A percentile compares a stretch with the other conserved stretches of the same genome.
Conservation (phyloP, 2,329 filamentous ascomycete genomes). For the Hymenoscyphus fraxineus region DNA sequence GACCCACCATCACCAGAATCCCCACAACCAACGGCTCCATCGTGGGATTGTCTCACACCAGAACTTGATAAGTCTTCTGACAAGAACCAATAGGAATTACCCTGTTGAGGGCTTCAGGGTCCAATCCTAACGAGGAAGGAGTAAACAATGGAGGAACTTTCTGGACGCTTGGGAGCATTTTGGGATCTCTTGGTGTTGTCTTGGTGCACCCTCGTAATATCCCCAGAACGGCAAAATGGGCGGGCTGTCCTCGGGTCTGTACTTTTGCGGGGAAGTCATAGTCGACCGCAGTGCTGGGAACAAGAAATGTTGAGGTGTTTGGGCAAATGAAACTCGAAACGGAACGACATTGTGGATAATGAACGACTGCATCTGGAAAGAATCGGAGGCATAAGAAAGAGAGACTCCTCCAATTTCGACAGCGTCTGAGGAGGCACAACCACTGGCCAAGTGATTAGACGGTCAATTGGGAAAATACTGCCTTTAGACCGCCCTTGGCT, state of each 20-base stretch:
- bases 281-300: neutral
- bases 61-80: neutral
- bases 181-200: conserved; percentile 15
- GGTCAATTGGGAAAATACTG: conserved; percentile 2
- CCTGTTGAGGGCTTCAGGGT: neutral
- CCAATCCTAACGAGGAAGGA: neutral
- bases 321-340: neutral
- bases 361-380: neutral
- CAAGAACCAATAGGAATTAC: neutral
- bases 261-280: neutral
- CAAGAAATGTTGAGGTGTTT: neutral
- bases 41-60: neutral
- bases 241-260: neutral
- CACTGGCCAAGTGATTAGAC: neutral
- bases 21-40: neutral
- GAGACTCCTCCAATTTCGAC: neutral
- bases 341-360: neutral
- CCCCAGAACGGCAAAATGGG: neutral
- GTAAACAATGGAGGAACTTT: neutral
- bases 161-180: conserved; percentile 3
- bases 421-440: neutral
- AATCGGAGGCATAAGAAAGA: neutral
- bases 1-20: neutral
- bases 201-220: neutral
- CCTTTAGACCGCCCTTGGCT: neutral